Evolutionary conservation across 352 stramenopile species (phyloP), one percentile per base, ranked within the genome.

Genomic region (Phytopythium kandeliae): DNA sequence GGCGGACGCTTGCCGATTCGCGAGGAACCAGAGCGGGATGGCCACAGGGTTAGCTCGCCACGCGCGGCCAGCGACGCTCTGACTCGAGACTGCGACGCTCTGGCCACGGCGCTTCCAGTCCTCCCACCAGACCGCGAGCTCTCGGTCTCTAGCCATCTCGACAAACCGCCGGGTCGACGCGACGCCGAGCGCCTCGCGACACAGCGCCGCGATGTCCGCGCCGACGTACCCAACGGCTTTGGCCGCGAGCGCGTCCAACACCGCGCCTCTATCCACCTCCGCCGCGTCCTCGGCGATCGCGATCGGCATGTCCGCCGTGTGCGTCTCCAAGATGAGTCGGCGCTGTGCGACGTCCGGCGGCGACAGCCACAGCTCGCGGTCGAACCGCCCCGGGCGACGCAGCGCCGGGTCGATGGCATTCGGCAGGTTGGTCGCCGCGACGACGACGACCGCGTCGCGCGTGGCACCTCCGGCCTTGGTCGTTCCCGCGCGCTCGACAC

Each of bases 341-440:
- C 84, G 69, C 24, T 69, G 54, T 4, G 62, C 38, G 13, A 50
- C 44, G 31, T 69, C 67, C 0, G 84, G 84, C 13, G 81, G 71
- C 1, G 63, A 49, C 17, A 95, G 45, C 21, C 78, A 86, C 8
- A 95, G 64, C 54, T 95, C 84, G 7, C 81, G 79, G 44, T 95
- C 84, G 53, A 95, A 92, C 17, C 84, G 77, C 11, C 84, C 84
- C 7, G 84, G 79, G 0, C 84, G 84, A 25, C 82, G 74, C 50
- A 95, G 58, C 9, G 84, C 84, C 26, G 75, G 57, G 48, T 91
- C 74, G 42, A 99, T 97, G 1, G 88, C 78, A 67, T 98, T 97
- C 2, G 95, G 93, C 16, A 96, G 62, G 62, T 98, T 98, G 11
- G 95, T 98, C 4, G 95, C 93, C 19, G 84, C 96, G 37, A 98